Conservation (phyloP, 2,329 filamentous ascomycete genomes). For the Fusarium decemcellulare region DNA sequence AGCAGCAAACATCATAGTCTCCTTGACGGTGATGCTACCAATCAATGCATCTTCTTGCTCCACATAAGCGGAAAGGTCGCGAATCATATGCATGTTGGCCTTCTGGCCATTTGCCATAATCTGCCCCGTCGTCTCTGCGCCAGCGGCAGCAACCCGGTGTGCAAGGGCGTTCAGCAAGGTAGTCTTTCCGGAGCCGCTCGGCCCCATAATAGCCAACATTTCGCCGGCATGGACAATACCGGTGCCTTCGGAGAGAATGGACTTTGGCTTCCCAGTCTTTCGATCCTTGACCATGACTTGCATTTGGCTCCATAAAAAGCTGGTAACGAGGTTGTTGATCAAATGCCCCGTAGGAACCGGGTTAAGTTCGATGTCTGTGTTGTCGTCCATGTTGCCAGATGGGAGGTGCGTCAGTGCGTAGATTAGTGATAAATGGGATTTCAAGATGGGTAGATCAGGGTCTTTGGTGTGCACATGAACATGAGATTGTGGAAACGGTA, state of each 20-base stretch:
- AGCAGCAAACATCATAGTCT: constrained; percentile 83
- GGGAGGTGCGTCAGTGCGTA: too few relatives aligned
- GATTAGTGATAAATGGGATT: too few relatives aligned
- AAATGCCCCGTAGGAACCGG: background rate
- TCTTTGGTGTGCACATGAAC: too few relatives aligned
- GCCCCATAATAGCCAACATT: background rate
- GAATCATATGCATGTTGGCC: constrained; percentile 59
- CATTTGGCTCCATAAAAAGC: background rate
- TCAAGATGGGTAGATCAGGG: too few relatives aligned
- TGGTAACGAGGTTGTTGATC: background rate
- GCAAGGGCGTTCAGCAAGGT: background rate
- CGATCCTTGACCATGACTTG: background rate
- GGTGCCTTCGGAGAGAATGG: background rate
- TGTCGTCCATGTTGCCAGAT: too few relatives aligned
- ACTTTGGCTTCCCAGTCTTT: background rate
- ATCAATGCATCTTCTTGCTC: constrained; percentile 90
- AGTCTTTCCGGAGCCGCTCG: background rate
- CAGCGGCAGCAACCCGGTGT: background rate
- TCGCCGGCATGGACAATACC: background rate
- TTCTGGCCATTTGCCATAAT: background rate
- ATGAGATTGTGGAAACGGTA: too few relatives aligned
- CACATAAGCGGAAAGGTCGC: constrained; percentile 79
- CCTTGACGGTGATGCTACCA: constrained; percentile 81
- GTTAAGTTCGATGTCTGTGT: too few relatives aligned
- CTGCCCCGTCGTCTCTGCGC: background rate